Evolutionary conservation across 129 eudicot species (phyloP).

Genomic region (Centella asiatica): DNA sequence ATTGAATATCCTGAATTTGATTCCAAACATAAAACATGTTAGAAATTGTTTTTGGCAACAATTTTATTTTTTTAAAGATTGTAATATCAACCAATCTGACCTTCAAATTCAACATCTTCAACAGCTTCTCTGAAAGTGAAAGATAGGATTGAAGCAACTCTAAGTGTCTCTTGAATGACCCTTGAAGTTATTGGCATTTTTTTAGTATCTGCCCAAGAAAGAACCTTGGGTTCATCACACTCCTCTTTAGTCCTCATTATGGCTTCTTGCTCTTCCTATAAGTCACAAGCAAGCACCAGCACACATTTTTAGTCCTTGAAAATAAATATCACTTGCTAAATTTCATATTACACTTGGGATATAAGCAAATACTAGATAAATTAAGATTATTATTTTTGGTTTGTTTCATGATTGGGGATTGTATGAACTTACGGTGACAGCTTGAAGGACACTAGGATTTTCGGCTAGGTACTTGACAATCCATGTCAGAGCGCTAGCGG

Average conservation of each 20-base stretch:
- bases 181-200: slow-evolving; percentile 84
- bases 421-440: slow-evolving; percentile 71
- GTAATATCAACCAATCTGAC: slow-evolving; percentile 25
- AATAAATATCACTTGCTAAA: neutral
- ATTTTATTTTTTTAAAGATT: neutral
- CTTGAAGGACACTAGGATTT: slow-evolving; percentile 67
- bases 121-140: slow-evolving; percentile 99
- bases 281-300: slow-evolving; percentile 19
- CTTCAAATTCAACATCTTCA: slow-evolving; percentile 97
- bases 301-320: slow-evolving; percentile 8
- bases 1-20: slow-evolving; percentile 64
- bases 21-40: neutral
- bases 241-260: slow-evolving; percentile 55
- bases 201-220: slow-evolving; percentile 82
- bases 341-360: neutral
- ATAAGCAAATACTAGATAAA: no score
- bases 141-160: slow-evolving; percentile 93
- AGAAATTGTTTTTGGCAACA: neutral
- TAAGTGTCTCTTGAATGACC: slow-evolving; percentile 91
- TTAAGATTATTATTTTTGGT: neutral
- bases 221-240: slow-evolving; percentile 31
- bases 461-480: slow-evolving; percentile 83
- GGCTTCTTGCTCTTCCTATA: slow-evolving; percentile 86
- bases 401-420: neutral
- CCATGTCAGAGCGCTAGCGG: slow-evolving; percentile 95